Conservation (phyloP, 768 basidiomycete species). For the Kockovaella imperatae region DNA sequence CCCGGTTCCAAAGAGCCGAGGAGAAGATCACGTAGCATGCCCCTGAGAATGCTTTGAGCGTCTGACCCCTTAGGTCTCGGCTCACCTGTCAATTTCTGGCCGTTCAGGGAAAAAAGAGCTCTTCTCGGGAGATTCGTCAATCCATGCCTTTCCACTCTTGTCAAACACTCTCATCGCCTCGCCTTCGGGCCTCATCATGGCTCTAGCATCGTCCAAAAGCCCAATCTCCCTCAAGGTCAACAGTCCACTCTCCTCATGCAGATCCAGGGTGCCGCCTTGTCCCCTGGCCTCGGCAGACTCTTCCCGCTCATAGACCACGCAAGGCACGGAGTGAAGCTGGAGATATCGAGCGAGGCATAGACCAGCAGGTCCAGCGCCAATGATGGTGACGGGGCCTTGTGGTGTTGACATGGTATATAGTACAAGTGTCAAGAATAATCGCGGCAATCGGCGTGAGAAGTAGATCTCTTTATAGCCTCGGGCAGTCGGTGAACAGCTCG, state of each 20-base stretch:
- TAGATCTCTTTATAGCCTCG: no score
- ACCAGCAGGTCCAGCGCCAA: slow-evolving; percentile 40
- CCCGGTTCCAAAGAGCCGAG: slow-evolving; percentile 10
- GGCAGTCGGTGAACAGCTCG: no score
- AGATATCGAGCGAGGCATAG: slow-evolving; percentile 37
- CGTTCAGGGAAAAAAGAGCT: background rate
- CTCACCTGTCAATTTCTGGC: slow-evolving; percentile 28
- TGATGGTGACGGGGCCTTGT: slow-evolving; percentile 15
- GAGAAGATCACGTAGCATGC: slow-evolving; percentile 18
- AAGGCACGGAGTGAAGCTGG: slow-evolving; percentile 19
- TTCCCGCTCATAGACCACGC: slow-evolving; percentile 34
- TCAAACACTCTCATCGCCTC: slow-evolving; percentile 30
- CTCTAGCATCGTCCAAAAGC: slow-evolving; percentile 27
- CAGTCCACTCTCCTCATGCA: slow-evolving; percentile 36
- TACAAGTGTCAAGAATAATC: no score
- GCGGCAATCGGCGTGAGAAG: no score
- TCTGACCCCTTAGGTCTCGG: background rate
- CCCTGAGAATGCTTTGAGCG: slow-evolving; percentile 2
- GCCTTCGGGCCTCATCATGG: slow-evolving; percentile 21
- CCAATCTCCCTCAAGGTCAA: slow-evolving; percentile 23
- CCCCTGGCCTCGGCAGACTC: slow-evolving; percentile 6
- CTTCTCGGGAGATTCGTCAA: slow-evolving; percentile 13
- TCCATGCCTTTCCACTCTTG: slow-evolving; percentile 14
- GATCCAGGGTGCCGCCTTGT: slow-evolving; percentile 39
- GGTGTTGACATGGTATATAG: no score